phyloP scores from a whole-genome alignment of 495 filamentous ascomycete species.

The Penicillium simplicissimum region DNA sequence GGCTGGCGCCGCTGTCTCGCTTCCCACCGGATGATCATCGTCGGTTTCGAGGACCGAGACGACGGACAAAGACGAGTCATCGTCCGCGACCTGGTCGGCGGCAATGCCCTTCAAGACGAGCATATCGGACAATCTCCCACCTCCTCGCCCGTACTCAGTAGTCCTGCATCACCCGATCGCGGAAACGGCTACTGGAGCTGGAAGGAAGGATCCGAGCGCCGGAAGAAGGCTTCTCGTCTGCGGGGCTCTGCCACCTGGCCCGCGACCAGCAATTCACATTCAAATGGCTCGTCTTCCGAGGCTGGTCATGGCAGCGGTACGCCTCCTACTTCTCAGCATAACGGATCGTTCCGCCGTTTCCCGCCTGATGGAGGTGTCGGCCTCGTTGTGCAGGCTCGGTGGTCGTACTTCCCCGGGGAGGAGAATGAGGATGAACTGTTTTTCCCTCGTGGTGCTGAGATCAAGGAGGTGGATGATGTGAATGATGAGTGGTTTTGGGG shows the following conservation, averaged over 20 bases:
- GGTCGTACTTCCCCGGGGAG: conserved; percentile 70
- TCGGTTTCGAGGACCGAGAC: conserved; percentile 65
- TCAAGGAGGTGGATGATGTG: conserved; percentile 75
- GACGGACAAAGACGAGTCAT: conserved; percentile 59
- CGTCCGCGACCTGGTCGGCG: conserved; percentile 71
- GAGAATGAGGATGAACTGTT: conserved; percentile 69
- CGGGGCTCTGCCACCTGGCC: conserved; percentile 19
- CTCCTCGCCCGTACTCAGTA: conserved; percentile 19
- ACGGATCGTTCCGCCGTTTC: conserved; percentile 42
- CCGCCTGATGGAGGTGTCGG: conserved; percentile 73
- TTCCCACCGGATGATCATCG: conserved; percentile 84
- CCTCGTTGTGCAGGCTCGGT: conserved; percentile 59
- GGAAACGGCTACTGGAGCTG: conserved; percentile 49
- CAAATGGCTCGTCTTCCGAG: conserved; percentile 18
- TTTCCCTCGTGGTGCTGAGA: conserved; percentile 80
- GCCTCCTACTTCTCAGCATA: conserved; percentile 20
- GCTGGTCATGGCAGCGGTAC: conserved; percentile 10
- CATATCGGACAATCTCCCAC: conserved; percentile 32
- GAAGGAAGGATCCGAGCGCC: conserved; percentile 48
- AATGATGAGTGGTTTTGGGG: conserved; percentile 89
- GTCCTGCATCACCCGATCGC: conserved; percentile 29
- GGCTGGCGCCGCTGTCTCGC: conserved; percentile 79
- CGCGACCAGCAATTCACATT: conserved; percentile 9
- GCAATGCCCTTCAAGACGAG: conserved; percentile 59
- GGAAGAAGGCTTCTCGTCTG: conserved; percentile 50